phyloP scores from a whole-genome alignment of 768 basidiomycete genomes.

The Kwoniella dendrophila region DNA sequence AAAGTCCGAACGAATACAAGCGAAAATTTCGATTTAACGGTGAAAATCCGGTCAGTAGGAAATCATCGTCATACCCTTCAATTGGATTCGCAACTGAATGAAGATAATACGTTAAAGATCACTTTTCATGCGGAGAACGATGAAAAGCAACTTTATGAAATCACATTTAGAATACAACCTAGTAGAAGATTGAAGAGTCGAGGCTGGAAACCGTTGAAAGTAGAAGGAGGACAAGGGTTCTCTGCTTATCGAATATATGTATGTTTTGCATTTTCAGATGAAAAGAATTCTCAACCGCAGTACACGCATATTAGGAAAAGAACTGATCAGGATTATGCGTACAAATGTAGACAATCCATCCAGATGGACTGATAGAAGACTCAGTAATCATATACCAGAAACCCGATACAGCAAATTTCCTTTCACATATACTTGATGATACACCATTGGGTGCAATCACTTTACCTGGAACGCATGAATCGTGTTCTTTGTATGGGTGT shows the following conservation, averaged over 20 bases:
- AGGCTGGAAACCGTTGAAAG: conserved; percentile 20
- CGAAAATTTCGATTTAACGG: too few relatives aligned
- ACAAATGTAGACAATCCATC: neutral
- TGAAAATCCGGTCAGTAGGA: too few relatives aligned
- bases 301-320: too few relatives aligned
- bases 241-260: conserved; percentile 18
- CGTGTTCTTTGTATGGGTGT: conserved; percentile 33
- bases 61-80: too few relatives aligned
- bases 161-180: neutral
- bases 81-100: too few relatives aligned
- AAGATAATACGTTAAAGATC: neutral
- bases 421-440: conserved; percentile 66
- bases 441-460: conserved; percentile 71
- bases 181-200: neutral
- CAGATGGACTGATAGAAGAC: neutral
- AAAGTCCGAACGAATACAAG: too few relatives aligned
- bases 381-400: conserved; percentile 14
- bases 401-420: conserved; percentile 33
- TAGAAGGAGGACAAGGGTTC: neutral
- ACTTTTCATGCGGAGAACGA: neutral
- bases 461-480: conserved; percentile 67
- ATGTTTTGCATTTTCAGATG: neutral
- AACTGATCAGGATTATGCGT: too few relatives aligned
- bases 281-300: neutral
- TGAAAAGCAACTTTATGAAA: neutral